phyloP scores from a whole-genome alignment of 306 rosid species.

The Hippophae tibetana region DNA sequence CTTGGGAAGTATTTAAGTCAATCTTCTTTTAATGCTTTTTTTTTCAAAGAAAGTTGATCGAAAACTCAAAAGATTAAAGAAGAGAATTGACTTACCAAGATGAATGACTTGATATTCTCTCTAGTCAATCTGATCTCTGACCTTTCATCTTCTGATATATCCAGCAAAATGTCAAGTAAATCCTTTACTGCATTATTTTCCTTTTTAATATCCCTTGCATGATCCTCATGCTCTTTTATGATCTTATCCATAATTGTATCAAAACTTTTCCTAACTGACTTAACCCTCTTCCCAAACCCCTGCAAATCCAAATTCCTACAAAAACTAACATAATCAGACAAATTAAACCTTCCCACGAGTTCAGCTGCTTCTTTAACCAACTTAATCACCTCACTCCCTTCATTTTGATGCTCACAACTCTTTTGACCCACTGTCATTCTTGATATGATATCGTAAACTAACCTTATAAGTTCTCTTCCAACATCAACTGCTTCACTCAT shows the following conservation, averaged over 20 bases:
- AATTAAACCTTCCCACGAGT: conserved; percentile 36
- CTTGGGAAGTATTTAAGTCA: no score
- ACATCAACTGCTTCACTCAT: conserved; percentile 25
- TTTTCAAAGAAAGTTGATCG: no score
- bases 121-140: conserved; percentile 38
- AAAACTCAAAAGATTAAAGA: no score
- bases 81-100: conserved; percentile 24
- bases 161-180: conserved; percentile 44
- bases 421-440: conserved; percentile 37
- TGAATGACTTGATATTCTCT: conserved; percentile 53
- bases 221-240: conserved; percentile 35
- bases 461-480: conserved; percentile 27
- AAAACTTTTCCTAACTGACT: conserved; percentile 27
- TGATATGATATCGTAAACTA: conserved; percentile 31
- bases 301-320: conserved; percentile 43
- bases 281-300: conserved; percentile 30
- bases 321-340: conserved; percentile 50
- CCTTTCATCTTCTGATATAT: conserved; percentile 27
- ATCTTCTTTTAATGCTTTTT: no score
- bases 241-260: conserved; percentile 46
- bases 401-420: conserved; percentile 23
- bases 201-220: conserved; percentile 15
- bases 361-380: conserved; percentile 29
- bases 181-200: conserved; percentile 16
- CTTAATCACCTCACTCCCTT: conserved; percentile 26